These are phyloP conservation scores for Globisporangium camurandrum DNA, from an alignment of 352 stramenopile species.

Conservation along the genomic window DNA sequence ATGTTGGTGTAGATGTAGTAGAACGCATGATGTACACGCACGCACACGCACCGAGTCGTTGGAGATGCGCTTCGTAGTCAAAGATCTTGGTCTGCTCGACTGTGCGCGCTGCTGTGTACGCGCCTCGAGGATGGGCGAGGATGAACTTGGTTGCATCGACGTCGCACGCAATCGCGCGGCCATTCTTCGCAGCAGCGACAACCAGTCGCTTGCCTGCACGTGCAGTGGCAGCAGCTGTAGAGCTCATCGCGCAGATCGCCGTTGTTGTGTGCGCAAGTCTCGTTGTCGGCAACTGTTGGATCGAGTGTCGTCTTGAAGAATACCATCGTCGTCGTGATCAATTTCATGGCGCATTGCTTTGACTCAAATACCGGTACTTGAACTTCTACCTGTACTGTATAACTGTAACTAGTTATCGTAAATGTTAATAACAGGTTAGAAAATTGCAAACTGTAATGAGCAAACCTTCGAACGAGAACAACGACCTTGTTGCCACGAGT, in stretches of 20 bases:
- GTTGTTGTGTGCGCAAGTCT: too few species aligned
- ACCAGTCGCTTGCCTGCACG: constrained; percentile 15
- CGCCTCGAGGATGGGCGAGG: constrained; percentile 49
- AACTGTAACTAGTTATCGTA: too few species aligned
- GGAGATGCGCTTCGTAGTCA: constrained; percentile 72
- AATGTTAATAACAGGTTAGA: too few species aligned
- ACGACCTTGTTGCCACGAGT: constrained; percentile 6
- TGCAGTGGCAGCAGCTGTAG: neutral
- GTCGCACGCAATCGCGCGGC: constrained; percentile 50
- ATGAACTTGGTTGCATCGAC: constrained; percentile 59
- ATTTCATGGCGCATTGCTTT: too few species aligned
- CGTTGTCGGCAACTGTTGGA: too few species aligned
- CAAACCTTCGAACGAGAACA: constrained; percentile 5
- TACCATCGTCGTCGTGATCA: too few species aligned
- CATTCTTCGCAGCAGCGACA: constrained; percentile 67
- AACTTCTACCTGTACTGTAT: too few species aligned
- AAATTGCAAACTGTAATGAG: too few species aligned
- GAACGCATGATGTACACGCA: neutral
- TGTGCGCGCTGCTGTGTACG: constrained; percentile 67
- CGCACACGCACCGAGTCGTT: constrained; percentile 45
- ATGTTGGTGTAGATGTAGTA: neutral
- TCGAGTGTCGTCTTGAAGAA: too few species aligned
- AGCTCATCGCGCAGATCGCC: neutral
- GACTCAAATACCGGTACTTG: too few species aligned
- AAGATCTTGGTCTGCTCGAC: constrained; percentile 71